Conservation (phyloP, 768 basidiomycete species). For the Hericium coralloides region DNA sequence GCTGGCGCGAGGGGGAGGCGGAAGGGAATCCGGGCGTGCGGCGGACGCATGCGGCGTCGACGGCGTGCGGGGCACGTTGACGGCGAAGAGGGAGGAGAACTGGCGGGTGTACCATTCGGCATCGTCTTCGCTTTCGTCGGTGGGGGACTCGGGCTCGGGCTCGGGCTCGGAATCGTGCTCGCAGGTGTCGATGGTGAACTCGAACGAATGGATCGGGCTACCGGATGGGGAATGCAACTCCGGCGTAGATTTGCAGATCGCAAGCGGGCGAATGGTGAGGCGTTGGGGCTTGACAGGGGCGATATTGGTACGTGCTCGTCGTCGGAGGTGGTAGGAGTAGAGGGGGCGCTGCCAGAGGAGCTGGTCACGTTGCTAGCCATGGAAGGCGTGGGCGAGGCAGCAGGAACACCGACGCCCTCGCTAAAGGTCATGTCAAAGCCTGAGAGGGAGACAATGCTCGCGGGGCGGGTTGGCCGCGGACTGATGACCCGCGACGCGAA, state of each 20-base stretch:
- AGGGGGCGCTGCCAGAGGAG: slow-evolving; percentile 14
- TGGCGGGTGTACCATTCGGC: slow-evolving; percentile 50
- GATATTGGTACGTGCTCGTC: slow-evolving; percentile 30
- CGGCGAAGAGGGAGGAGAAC: too few species aligned
- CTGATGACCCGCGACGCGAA: neutral
- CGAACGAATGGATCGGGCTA: slow-evolving; percentile 6
- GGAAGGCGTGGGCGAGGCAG: slow-evolving; percentile 23
- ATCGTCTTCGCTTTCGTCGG: slow-evolving; percentile 36
- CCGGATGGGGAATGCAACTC: slow-evolving; percentile 8
- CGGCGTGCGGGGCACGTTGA: too few species aligned
- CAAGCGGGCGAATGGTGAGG: slow-evolving; percentile 41
- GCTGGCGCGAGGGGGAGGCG: slow-evolving; percentile 13
- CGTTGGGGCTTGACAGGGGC: slow-evolving; percentile 25
- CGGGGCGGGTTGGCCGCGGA: neutral
- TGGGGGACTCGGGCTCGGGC: too few species aligned
- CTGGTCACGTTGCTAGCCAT: slow-evolving; percentile 18
- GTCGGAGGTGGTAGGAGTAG: slow-evolving; percentile 50
- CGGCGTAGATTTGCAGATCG: slow-evolving; percentile 37
- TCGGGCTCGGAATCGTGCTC: too few species aligned
- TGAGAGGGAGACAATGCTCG: slow-evolving; percentile 1
- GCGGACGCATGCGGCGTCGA: slow-evolving; percentile 1
- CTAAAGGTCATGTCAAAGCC: slow-evolving; percentile 12
- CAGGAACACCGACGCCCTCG: too few species aligned
- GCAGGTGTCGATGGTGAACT: slow-evolving; percentile 11
- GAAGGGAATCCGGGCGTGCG: slow-evolving; percentile 28